These are phyloP conservation scores for Tilletia horrida DNA, from an alignment of 1,284 basidiomycete species.

Conservation along the genomic window DNA sequence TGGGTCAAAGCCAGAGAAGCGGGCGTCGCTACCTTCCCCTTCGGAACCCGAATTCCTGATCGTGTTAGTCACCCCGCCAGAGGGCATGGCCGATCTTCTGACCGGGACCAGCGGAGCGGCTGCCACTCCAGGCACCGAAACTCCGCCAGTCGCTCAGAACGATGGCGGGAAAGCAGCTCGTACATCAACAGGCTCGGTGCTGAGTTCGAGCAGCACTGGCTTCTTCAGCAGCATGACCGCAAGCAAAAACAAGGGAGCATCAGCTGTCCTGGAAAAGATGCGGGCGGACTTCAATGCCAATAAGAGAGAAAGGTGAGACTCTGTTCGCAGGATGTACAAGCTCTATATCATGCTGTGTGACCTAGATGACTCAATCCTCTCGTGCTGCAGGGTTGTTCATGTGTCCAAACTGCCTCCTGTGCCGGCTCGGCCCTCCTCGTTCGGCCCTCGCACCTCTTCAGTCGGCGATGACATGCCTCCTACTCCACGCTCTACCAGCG, in stretches of 20 bases:
- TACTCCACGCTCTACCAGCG: not conserved
- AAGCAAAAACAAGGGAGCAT: slow-evolving; percentile 12
- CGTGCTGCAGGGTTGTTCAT: not conserved
- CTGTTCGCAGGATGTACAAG: not conserved
- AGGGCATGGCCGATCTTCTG: slow-evolving; percentile 24
- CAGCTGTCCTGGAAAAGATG: slow-evolving; percentile 36
- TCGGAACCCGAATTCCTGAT: slow-evolving; percentile 49
- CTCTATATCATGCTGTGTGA: not conserved
- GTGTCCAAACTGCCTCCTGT: not conserved
- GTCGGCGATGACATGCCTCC: not conserved
- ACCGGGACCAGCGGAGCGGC: not conserved
- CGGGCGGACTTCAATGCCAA: slow-evolving; percentile 33
- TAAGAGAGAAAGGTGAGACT: slow-evolving; percentile 18
- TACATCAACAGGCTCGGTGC: not conserved
- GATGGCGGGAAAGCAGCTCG: not conserved
- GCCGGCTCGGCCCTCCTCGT: not conserved
- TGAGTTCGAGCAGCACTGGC: not conserved
- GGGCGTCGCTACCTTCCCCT: slow-evolving; percentile 4
- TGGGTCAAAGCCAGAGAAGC: not conserved
- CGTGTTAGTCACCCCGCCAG: slow-evolving; percentile 45
- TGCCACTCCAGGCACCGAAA: not conserved
- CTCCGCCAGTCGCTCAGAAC: not conserved
- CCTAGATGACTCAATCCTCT: not conserved
- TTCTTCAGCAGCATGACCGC: slow-evolving; percentile 17
- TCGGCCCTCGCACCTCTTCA: not conserved